phyloP scores from a whole-genome alignment of 768 basidiomycete species.

The Dendrothele bispora region DNA sequence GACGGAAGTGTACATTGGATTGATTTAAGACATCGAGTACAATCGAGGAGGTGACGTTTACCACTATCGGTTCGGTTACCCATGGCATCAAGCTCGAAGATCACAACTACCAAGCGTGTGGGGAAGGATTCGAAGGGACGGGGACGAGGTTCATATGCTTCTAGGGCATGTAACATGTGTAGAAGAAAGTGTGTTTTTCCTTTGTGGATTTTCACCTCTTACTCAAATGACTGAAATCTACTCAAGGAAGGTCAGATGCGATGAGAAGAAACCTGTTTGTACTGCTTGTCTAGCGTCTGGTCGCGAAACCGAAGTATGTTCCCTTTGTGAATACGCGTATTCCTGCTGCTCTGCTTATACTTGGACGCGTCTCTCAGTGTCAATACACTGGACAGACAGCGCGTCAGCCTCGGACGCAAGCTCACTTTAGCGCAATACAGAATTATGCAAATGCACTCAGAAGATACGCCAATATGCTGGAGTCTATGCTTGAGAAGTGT shows the following conservation, averaged over 20 bases:
- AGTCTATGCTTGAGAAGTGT: slow-evolving; percentile 41
- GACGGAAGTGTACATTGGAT: no score
- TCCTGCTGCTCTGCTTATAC: not conserved
- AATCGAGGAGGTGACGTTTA: no score
- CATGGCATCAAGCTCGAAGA: no score
- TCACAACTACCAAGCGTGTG: no score
- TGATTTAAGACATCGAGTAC: no score
- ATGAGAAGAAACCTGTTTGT: slow-evolving; percentile 44
- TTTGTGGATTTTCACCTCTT: not conserved
- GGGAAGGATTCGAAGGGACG: no score
- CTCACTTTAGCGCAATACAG: slow-evolving; percentile 44
- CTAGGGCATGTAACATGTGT: slow-evolving; percentile 38
- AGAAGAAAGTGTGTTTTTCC: slow-evolving; percentile 35
- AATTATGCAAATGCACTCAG: slow-evolving; percentile 39
- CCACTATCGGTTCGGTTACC: no score
- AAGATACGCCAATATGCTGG: slow-evolving; percentile 39
- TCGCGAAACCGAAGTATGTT: slow-evolving; percentile 37
- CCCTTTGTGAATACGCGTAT: not conserved
- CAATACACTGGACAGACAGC: slow-evolving; percentile 42
- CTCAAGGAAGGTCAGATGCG: slow-evolving; percentile 46
- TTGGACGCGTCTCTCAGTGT: slow-evolving; percentile 30
- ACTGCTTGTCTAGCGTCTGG: slow-evolving; percentile 37
- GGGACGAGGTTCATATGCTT: slow-evolving; percentile 36
- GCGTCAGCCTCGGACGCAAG: slow-evolving; percentile 43
- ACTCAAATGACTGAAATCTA: not conserved